Base-by-base conservation (phyloP, 257 asterid species). In the Solanum piurae region DNA sequence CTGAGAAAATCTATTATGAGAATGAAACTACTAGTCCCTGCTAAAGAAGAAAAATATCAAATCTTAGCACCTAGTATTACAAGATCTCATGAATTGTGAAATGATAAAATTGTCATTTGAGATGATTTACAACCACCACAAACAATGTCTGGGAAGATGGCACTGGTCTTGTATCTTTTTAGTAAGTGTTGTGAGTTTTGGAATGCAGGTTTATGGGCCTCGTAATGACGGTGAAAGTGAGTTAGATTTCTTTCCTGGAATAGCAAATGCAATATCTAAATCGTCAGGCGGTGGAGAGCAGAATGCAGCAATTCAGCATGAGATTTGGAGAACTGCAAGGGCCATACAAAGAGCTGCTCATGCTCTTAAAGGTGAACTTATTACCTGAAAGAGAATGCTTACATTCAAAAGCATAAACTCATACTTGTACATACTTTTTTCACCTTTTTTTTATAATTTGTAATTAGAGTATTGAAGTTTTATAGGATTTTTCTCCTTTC, bases 171-270 rank as follows among this genome's bases (percentile, higher is more conserved):
- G 6, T 14, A 69, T 69, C 76, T 74, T 18, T 36, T 36, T 31
- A 25, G 13, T 1, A 31, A 62, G 4, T 62, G 44, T 40, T 86
- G 7, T 55, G 62, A 86, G 62, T 72, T 49, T 85, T 55, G 79
- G 36, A 16, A 66, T 94, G 91, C 94, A 96, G 99, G 88, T 97
- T 34, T 95, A 97, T 38, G 99, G 99, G n/a, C 98, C 99, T 49
- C 91, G 91, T 68, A 91, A 86, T 33, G 88, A 88, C 33, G 76
- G 89, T 1, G 94, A 88, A 68, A 92, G 91, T 88, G 87, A 91
- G 91, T 71, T 94, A 29, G 91, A 87, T 42, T 94, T 94, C 94
- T 95, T 95, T 87, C 99, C 99, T 5, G 98, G 98, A 86, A 89
- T 97, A 85, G 92, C 85, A 5, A 93, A 93, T 62, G 96, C 95